Evolutionary conservation across 2,329 filamentous ascomycete species (phyloP), one percentile per base, ranked within the genome.

Genomic region (Drechmeria coniospora): DNA sequence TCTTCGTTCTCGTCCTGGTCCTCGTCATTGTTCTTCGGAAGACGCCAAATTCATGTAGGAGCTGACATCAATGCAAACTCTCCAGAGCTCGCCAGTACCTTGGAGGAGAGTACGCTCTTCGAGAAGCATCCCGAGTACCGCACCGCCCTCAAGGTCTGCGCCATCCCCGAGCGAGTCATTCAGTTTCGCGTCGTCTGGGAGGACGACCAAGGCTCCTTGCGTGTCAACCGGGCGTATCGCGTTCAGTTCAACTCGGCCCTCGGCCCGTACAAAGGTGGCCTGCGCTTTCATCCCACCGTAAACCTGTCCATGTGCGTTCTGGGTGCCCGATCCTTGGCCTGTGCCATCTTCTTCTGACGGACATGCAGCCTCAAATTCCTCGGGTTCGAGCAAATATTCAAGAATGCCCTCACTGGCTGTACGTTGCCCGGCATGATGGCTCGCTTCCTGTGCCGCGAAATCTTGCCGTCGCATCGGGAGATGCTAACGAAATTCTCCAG

Each of bases 331-430:
- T 23, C 14, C 15, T 10, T 15, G 6, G 5, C 2, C 3, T 9
- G 9, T 9, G 7, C 2, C 5, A 4, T 10, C 15, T 12, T 15
- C 25, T 10, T 22, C 16, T 17, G 21, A 25, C 18, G n/a, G 23
- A 11, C 13, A 15, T 33, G 28, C 29, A 60, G 58, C 49, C 73
- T 98, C 47, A 98, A 98, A 68, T 95, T 95, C 65, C 71, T 98
- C 51, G 90, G 87, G 41, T 95, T 95, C 49, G 90, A 98, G 74
- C 90, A 95, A 65, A 92, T 87, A 63, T 95, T 95, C 72, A 95
- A 95, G 74, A 95, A 95, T 81, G 90, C 90, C 42, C 65, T 95
- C 43, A 95, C 90, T 36, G 90, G 90, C 50, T 62, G 79, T 86
- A 65, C 66, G 80, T 73, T 14, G 15, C 14, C 14, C n/a, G n/a